Evolutionary conservation across 495 filamentous ascomycete species (phyloP).

Genomic region (Polyplosphaeria fusca): DNA sequence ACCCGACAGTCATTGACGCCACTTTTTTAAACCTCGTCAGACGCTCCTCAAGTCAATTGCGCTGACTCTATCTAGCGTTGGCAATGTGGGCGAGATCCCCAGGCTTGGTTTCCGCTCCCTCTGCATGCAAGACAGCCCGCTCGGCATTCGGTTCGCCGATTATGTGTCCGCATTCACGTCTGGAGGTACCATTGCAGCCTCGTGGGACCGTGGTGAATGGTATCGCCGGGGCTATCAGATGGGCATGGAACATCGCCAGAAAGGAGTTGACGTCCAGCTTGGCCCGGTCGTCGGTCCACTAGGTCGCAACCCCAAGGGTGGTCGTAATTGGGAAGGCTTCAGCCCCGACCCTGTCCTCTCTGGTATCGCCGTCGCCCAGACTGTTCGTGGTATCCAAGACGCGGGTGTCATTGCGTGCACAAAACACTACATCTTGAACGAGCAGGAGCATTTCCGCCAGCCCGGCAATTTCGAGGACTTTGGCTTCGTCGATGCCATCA

Average conservation of each 20-base stretch:
- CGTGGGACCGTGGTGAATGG: conserved; percentile 41
- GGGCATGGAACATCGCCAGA: conserved; percentile 40
- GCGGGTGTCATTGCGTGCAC: conserved; percentile 43
- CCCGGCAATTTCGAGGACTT: conserved; percentile 51
- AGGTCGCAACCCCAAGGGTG: conserved; percentile 50
- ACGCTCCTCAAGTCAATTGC: background rate
- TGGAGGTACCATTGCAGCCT: conserved; percentile 43
- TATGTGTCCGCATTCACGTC: conserved; percentile 43
- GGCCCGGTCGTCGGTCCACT: conserved; percentile 85
- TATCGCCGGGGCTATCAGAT: conserved; percentile 43
- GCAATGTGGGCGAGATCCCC: conserved; percentile 65
- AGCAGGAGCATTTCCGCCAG: conserved; percentile 71
- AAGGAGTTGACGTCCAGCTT: conserved; percentile 70
- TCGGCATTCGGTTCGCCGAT: conserved; percentile 69
- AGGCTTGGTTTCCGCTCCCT: conserved; percentile 76
- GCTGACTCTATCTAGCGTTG: conserved; percentile 53
- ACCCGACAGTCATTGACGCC: no score
- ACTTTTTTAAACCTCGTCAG: no score
- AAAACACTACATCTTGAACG: conserved; percentile 44
- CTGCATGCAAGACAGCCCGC: conserved; percentile 86
- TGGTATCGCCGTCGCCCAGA: conserved; percentile 41
- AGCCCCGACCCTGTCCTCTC: conserved; percentile 45
- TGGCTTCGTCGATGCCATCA: conserved; percentile 65
- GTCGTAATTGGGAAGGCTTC: conserved; percentile 81
- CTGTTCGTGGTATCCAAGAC: conserved; percentile 43